Evolutionary conservation across 164 flowering plant genomes (phyloP).

Genomic region (Saururus chinensis): DNA sequence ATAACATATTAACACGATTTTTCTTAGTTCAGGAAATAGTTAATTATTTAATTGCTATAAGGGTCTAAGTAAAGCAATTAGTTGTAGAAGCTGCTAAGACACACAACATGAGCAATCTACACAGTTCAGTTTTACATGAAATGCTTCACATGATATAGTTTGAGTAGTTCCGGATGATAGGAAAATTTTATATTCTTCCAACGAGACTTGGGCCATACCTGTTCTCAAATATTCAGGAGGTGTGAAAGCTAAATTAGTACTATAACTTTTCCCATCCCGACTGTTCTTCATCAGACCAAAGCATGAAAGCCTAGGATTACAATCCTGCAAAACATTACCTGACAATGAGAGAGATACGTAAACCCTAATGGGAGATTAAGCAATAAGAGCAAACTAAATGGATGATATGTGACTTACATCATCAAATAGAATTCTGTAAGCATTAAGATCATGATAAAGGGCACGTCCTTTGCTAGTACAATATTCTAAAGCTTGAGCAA

Average conservation of each 20-base stretch:
- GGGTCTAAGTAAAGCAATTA: no score
- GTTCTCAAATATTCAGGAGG: slow-evolving; percentile 87
- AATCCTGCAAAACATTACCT: slow-evolving; percentile 39
- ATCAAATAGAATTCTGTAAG: slow-evolving; percentile 79
- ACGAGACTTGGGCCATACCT: slow-evolving; percentile 25
- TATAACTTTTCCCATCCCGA: slow-evolving; percentile 86
- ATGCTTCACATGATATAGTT: no score
- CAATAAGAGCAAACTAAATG: background rate
- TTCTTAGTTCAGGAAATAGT: no score
- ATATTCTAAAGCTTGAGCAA: slow-evolving; percentile 86
- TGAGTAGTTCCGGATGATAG: background rate
- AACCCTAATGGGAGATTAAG: background rate
- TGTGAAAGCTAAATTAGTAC: slow-evolving; percentile 84
- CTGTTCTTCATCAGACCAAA: slow-evolving; percentile 95
- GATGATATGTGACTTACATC: slow-evolving; percentile 35
- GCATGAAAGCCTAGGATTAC: slow-evolving; percentile 74
- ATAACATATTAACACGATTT: no score
- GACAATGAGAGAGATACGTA: slow-evolving; percentile 9
- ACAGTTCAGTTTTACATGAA: no score
- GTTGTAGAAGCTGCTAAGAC: no score
- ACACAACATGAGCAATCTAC: no score
- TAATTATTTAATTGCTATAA: no score
- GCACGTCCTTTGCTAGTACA: slow-evolving; percentile 80
- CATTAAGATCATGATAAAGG: slow-evolving; percentile 89
- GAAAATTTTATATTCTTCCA: background rate